A percentile compares a stretch with the other conserved stretches of the same genome.
Evolutionary conservation across 495 filamentous ascomycete species (phyloP).

Genomic region (Aspergillus homomorphus): DNA sequence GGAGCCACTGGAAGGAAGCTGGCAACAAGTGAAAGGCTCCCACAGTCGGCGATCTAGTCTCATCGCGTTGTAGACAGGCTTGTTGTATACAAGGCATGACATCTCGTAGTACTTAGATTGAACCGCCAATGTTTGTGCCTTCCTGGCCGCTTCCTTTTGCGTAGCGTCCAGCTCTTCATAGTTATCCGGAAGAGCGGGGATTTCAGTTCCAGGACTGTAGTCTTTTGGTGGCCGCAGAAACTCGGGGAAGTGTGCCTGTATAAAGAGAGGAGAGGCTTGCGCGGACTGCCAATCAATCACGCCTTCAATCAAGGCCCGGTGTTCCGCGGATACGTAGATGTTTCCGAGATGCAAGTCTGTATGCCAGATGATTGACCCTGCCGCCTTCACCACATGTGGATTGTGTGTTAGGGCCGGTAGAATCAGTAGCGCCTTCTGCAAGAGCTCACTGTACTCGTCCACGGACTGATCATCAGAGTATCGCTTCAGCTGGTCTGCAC

Average conservation of each 20-base stretch:
- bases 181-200: constrained; percentile 16
- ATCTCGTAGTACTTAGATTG: constrained; percentile 24
- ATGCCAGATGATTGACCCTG: constrained; percentile 22
- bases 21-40: constrained; percentile 22
- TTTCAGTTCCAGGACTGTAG: constrained; percentile 18
- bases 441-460: constrained; percentile 18
- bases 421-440: constrained; percentile 10
- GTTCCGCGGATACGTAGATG: constrained; percentile 24
- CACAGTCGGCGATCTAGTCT: constrained; percentile 17
- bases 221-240: constrained; percentile 22
- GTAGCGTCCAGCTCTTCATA: constrained; percentile 16
- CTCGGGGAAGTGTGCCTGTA: constrained; percentile 24
- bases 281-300: constrained; percentile 29
- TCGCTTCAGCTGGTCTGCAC: no score
- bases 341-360: constrained; percentile 27
- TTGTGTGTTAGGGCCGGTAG: constrained; percentile 16
- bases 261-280: constrained; percentile 19
- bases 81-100: constrained; percentile 16
- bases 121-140: constrained; percentile 14
- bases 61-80: constrained; percentile 20
- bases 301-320: constrained; percentile 18
- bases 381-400: constrained; percentile 8
- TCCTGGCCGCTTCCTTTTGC: constrained; percentile 16
- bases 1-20: constrained; percentile 16
- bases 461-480: no score